Evolutionary conservation across 2,329 filamentous ascomycete genomes (phyloP), one percentile per base, ranked within the genome.

Genomic region (Coniochaeta hoffmannii): DNA sequence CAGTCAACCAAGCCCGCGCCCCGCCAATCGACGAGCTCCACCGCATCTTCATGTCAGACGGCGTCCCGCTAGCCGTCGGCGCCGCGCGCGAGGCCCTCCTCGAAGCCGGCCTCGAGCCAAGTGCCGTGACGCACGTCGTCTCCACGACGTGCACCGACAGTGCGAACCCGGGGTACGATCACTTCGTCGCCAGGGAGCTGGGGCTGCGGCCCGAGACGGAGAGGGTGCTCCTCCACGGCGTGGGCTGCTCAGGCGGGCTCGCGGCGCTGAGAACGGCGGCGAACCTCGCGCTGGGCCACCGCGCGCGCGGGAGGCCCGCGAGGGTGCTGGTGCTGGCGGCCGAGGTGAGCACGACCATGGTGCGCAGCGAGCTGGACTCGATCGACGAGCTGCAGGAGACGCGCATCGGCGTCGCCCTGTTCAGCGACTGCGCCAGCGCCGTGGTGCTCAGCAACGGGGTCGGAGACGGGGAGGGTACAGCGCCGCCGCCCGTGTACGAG

Each of bases 351-450:
- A 85, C 81, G 15, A 76, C 79, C 1, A 70, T 87, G 63, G 79
- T 85, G 6, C 74, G 85, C 41, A 85, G 82, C 61, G 86, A 89
- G 66, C 69, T 89, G 50, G 78, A 87, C 59, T 83, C 79, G 65
- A 79, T 87, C 65, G 64, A 83, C 58, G 73, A 80, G 60, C 62
- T 74, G 15, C 79, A 86, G 61, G 75, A 86, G 57, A 80, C 83
- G 11, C 75, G 85, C 31, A 87, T 89, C 61, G 86, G 85, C 1
- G 75, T 82, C 1, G 81, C 80, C 14, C 69, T 89, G 2, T 89
- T 89, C 66, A 87, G 84, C 19, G 86, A 89, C 66, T 88, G 83
- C 60, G 86, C 82, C n/a, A 85, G 84, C 56, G 82, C 85, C 0
- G 68, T 82, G 28, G 72, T 89, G 1, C 64, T 89, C 32, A 85